Percentiles rank a stretch among this genome's conserved stretches.
Evolutionary conservation across 495 filamentous ascomycete genomes (phyloP).

Genomic region (Haplographium delicatum): DNA sequence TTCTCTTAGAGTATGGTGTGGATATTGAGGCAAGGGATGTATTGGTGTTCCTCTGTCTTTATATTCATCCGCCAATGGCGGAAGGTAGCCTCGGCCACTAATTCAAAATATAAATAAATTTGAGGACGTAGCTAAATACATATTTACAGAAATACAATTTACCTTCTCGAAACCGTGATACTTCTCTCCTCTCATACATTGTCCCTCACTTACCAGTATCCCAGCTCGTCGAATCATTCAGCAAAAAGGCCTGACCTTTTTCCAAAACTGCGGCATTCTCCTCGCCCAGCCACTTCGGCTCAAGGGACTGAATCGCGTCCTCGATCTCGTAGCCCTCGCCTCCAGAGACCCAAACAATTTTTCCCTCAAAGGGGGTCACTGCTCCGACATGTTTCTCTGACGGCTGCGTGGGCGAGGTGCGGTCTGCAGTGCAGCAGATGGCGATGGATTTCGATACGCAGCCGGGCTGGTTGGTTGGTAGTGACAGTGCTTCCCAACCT

Average conservation of each 20-base stretch:
- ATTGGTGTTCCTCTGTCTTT: too few relatives aligned
- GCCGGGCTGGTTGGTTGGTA: slow-evolving; percentile 31
- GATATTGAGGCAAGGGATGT: too few relatives aligned
- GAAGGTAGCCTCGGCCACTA: too few relatives aligned
- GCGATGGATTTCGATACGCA: slow-evolving; percentile 30
- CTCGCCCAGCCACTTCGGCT: slow-evolving; percentile 31
- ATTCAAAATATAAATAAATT: too few relatives aligned
- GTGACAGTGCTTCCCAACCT: slow-evolving; percentile 28
- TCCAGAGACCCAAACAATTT: slow-evolving; percentile 31
- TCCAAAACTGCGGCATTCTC: slow-evolving; percentile 28
- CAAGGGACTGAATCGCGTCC: slow-evolving; percentile 28
- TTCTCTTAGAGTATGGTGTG: too few relatives aligned
- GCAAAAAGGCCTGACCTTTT: slow-evolving; percentile 30
- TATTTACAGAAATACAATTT: too few relatives aligned
- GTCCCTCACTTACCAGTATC: slow-evolving; percentile 10
- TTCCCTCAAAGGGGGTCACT: slow-evolving; percentile 26
- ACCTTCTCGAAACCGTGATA: background rate
- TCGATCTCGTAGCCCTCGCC: slow-evolving; percentile 36
- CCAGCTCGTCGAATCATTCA: slow-evolving; percentile 26
- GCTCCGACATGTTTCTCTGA: slow-evolving; percentile 26
- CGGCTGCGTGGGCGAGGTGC: slow-evolving; percentile 5
- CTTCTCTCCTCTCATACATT: background rate
- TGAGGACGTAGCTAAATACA: too few relatives aligned
- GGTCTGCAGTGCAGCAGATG: slow-evolving; percentile 29
- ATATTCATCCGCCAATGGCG: too few relatives aligned